Percentiles rank a stretch among this genome's conserved stretches.
Conservation (phyloP, 108 stramenopile species). For the Mayamaea pseudoterrestris region DNA sequence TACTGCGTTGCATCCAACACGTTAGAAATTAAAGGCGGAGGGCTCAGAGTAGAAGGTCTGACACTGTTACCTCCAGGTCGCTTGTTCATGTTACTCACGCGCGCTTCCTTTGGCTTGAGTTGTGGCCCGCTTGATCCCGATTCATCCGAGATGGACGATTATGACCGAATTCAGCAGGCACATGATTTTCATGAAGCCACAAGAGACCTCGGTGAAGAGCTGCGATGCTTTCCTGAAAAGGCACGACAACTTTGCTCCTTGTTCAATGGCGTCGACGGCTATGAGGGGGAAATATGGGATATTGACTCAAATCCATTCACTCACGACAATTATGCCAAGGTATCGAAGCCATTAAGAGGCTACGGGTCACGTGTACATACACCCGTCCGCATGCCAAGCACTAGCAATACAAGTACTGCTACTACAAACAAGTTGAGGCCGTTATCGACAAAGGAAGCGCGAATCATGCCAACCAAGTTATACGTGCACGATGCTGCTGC, state of each 20-base stretch:
- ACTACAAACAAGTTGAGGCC: no score
- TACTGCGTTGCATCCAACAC: conserved; percentile 34
- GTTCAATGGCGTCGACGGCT: conserved; percentile 46
- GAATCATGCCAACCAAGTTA: no score
- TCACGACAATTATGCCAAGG: no score
- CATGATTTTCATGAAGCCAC: conserved; percentile 29
- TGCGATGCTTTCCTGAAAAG: conserved; percentile 43
- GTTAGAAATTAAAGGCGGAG: conserved; percentile 41
- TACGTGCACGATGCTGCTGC: no score
- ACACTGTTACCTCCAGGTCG: conserved; percentile 38
- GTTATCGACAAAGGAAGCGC: no score
- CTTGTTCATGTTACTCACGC: conserved; percentile 27
- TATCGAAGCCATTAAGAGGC: no score
- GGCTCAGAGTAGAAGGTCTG: conserved; percentile 33
- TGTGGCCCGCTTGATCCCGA: conserved; percentile 6
- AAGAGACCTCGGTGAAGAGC: conserved; percentile 42
- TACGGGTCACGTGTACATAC: no score
- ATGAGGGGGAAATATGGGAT: conserved; percentile 30
- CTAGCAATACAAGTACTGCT: no score
- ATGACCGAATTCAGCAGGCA: conserved; percentile 25
- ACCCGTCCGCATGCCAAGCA: no score
- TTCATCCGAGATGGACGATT: no score
- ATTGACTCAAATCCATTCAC: conserved; percentile 19
- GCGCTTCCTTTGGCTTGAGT: conserved; percentile 41
- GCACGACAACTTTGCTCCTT: conserved; percentile 30